These are phyloP conservation scores for Fusarium nurragi DNA, from an alignment of 2,329 filamentous ascomycete genomes.

Conservation along the genomic window DNA sequence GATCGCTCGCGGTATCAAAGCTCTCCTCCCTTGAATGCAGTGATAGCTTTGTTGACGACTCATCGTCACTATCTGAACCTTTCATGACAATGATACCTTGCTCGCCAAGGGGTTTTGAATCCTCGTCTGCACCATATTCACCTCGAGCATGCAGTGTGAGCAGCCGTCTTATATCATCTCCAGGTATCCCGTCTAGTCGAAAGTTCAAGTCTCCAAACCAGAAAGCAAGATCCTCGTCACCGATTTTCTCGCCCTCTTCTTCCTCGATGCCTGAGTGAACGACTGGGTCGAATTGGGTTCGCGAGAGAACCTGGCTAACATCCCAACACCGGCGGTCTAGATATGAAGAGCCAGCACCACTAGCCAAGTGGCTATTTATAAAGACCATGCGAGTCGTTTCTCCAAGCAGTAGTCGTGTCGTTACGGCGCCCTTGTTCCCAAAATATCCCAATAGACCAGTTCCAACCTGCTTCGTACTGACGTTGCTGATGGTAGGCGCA, in stretches of 20 bases:
- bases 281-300: conserved; percentile 82
- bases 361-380: conserved; percentile 90
- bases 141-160: conserved; percentile 84
- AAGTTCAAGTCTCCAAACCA: conserved; percentile 99
- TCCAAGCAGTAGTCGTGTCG: conserved; percentile 82
- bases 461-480: conserved; percentile 84
- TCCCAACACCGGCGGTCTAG: conserved; percentile 93
- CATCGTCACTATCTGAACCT: conserved; percentile 58
- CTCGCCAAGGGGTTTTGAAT: conserved; percentile 54
- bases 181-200: conserved; percentile 85
- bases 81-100: conserved; percentile 62
- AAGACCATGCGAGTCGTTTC: conserved; percentile 92
- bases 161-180: conserved; percentile 86
- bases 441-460: conserved; percentile 93
- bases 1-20: conserved; percentile 53
- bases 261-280: conserved; percentile 70
- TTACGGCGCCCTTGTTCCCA: conserved; percentile 94
- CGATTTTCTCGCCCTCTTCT: conserved; percentile 75
- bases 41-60: conserved; percentile 50
- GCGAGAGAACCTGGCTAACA: conserved; percentile 76
- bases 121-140: conserved; percentile 70
- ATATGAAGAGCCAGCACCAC: conserved; percentile 79
- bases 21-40: conserved; percentile 48
- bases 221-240: conserved; percentile 92
- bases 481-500: conserved; percentile 76